Percentiles rank a stretch among this genome's conserved stretches.
Evolutionary conservation across 371 early-diverging fungal genomes (phyloP).

Genomic region (Mortierella sp.): DNA sequence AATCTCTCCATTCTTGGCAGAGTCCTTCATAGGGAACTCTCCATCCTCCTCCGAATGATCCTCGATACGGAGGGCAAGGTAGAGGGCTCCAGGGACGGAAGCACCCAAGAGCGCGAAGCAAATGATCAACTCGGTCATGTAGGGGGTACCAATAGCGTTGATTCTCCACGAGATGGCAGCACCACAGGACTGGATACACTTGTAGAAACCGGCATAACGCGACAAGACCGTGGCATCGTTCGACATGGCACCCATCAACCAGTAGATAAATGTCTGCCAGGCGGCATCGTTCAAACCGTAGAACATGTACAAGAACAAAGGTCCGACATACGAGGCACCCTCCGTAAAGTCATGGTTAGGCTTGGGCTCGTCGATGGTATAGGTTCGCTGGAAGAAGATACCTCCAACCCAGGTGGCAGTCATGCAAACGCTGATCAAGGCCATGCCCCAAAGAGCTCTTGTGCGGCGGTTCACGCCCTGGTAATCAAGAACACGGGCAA

Average conservation of each 20-base stretch:
- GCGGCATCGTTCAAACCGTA: constrained; percentile 79
- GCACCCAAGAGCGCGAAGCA: constrained; percentile 53
- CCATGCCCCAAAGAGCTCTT: constrained; percentile 68
- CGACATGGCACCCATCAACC: constrained; percentile 77
- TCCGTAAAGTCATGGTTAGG: constrained; percentile 40
- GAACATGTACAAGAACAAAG: constrained; percentile 71
- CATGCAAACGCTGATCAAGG: constrained; percentile 58
- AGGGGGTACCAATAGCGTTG: constrained; percentile 46
- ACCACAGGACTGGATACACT: constrained; percentile 81
- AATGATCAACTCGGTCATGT: constrained; percentile 53
- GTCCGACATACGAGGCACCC: constrained; percentile 59
- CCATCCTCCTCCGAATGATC: constrained; percentile 38
- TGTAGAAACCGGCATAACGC: constrained; percentile 86
- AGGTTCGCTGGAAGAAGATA: constrained; percentile 68
- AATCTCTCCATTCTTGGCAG: too few species aligned
- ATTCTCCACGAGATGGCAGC: constrained; percentile 64
- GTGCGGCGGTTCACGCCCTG: constrained; percentile 56
- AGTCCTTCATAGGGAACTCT: neutral
- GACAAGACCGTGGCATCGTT: constrained; percentile 76
- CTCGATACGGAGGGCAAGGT: constrained; percentile 43
- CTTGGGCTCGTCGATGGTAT: constrained; percentile 29
- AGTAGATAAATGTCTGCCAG: constrained; percentile 74
- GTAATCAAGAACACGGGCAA: constrained; percentile 70
- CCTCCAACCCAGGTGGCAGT: constrained; percentile 76
- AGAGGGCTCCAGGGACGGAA: constrained; percentile 52